These are phyloP conservation scores for Fagopyrum esculentum DNA, from an alignment of 148 eudicot species.

Conservation along the genomic window DNA sequence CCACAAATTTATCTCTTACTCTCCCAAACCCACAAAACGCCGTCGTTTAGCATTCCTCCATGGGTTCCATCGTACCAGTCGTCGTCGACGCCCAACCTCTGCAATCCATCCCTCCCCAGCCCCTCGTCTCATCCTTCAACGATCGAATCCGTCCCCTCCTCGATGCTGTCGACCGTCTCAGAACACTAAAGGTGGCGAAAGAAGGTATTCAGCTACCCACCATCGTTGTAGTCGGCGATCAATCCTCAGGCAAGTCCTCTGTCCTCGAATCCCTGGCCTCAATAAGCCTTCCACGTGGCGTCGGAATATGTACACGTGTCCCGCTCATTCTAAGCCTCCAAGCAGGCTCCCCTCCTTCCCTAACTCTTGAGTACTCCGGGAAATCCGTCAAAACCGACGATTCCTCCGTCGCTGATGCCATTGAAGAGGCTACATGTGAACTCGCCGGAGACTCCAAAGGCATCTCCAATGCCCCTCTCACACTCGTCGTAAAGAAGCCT, in stretches of 20 bases:
- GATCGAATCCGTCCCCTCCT: background rate
- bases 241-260: background rate
- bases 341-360: background rate
- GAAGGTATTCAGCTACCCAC: background rate
- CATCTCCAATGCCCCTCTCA: background rate
- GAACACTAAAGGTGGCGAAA: background rate
- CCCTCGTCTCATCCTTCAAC: background rate
- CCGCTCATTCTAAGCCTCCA: conserved; percentile 2
- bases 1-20: too few species aligned
- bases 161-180: conserved; percentile 3
- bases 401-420: background rate
- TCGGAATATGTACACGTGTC: background rate
- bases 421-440: background rate
- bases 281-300: background rate
- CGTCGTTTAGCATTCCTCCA: too few species aligned
- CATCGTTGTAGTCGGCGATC: conserved; percentile 5
- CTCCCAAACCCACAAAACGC: too few species aligned
- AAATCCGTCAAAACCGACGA: background rate
- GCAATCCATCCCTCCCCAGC: background rate
- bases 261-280: background rate
- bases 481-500: background rate
- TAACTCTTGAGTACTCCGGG: background rate
- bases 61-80: too few species aligned
- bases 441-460: background rate
- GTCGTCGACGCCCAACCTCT: background rate